These are phyloP conservation scores for Pyrenochaeta sp. DNA, from an alignment of 2,329 filamentous ascomycete genomes.

Conservation along the genomic window DNA sequence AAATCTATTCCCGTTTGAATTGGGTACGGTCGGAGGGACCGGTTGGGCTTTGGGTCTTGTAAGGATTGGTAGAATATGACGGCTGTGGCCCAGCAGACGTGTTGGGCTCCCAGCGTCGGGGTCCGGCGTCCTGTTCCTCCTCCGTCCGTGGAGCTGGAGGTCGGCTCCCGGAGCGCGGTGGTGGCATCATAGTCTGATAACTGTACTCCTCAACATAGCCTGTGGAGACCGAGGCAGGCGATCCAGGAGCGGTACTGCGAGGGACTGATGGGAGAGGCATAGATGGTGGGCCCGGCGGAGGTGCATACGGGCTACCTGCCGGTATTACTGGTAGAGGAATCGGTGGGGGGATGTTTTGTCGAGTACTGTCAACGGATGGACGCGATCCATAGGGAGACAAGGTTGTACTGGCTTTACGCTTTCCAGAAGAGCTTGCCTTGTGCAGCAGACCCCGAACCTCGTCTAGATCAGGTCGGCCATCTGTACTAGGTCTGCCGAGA, in stretches of 20 bases:
- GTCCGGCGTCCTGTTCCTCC: conserved; percentile 24
- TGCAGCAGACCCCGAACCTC: conserved; percentile 55
- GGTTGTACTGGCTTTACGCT: conserved; percentile 45
- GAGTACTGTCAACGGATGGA: conserved; percentile 21
- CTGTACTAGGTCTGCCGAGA: conserved; percentile 51
- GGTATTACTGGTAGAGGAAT: conserved; percentile 38
- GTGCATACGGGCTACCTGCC: conserved; percentile 29
- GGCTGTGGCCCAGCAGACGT: conserved; percentile 2
- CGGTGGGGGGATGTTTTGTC: conserved; percentile 36
- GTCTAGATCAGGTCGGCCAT: conserved; percentile 53
- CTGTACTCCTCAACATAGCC: conserved; percentile 43
- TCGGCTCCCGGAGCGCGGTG: conserved; percentile 31
- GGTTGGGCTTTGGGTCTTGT: conserved; percentile 7
- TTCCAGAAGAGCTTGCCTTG: conserved; percentile 54
- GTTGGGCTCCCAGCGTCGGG: conserved; percentile 19
- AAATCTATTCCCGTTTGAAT: conserved; percentile 19
- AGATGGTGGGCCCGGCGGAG: conserved; percentile 22
- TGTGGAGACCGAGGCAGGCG: conserved; percentile 42
- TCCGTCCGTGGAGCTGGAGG: conserved; percentile 21
- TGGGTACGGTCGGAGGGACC: conserved; percentile 2
- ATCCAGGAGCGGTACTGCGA: conserved; percentile 33
- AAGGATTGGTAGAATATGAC: conserved; percentile 24
- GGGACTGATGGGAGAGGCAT: conserved; percentile 23
- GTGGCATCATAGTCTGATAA: conserved; percentile 43
- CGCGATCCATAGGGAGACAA: conserved; percentile 30